Percentiles rank a stretch among this genome's conserved stretches.
Evolutionary conservation across 1,139 yeast species (phyloP).

Genomic region (Lodderomyces theae): DNA sequence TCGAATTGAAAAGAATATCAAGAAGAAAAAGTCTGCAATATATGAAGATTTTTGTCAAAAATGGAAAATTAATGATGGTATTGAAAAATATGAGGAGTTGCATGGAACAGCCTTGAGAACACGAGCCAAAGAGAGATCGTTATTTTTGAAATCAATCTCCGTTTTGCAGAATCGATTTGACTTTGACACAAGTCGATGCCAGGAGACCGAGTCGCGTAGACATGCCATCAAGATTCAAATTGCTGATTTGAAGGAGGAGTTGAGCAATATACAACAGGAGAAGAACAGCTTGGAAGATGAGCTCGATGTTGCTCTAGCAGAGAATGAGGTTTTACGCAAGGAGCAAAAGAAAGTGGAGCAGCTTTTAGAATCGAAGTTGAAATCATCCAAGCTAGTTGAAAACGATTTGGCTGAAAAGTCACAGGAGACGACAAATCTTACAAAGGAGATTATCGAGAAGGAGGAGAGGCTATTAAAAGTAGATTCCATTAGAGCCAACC

Average conservation of each 20-base stretch:
- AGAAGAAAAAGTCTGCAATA: conserved; percentile 39
- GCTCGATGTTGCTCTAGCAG: conserved; percentile 51
- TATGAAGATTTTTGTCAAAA: conserved; percentile 55
- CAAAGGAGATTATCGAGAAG: conserved; percentile 33
- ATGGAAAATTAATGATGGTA: conserved; percentile 50
- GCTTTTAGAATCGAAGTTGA: conserved; percentile 26
- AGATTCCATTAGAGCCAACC: conserved; percentile 57
- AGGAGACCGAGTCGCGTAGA: conserved; percentile 48
- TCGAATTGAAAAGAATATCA: conserved; percentile 27
- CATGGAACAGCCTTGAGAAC: conserved; percentile 63
- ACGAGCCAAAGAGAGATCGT: conserved; percentile 62
- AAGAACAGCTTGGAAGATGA: conserved; percentile 32
- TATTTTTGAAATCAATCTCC: conserved; percentile 59
- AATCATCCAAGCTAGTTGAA: conserved; percentile 28
- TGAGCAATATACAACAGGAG: conserved; percentile 28
- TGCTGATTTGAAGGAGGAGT: conserved; percentile 28
- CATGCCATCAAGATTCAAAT: conserved; percentile 34
- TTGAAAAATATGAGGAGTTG: conserved; percentile 64
- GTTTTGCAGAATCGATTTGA: conserved; percentile 57
- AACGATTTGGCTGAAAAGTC: conserved; percentile 33
- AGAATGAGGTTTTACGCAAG: conserved; percentile 41
- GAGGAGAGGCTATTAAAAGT: conserved; percentile 58
- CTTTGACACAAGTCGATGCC: conserved; percentile 60
- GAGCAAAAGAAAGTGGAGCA: conserved; percentile 32
- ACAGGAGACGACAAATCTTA: conserved; percentile 25